Percentiles rank a stretch among this genome's conserved stretches.
Conservation (phyloP, 306 rosid species). For the Acmispon strigosus region DNA sequence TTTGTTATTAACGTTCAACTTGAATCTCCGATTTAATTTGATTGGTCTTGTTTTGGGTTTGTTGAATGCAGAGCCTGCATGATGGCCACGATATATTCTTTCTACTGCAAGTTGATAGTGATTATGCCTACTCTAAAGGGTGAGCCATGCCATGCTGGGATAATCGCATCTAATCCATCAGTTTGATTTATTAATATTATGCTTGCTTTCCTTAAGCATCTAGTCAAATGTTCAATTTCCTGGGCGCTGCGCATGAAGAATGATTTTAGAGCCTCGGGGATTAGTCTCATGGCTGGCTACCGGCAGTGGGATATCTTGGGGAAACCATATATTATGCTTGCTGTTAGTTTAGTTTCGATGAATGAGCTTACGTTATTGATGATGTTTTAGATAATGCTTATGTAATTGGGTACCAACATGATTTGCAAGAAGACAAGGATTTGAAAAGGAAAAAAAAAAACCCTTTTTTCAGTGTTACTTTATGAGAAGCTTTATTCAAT, state of each 20-base stretch:
- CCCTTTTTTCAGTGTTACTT: background rate
- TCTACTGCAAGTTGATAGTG: constrained; percentile 73
- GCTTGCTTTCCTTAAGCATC: too few relatives aligned
- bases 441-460: background rate
- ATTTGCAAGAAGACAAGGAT: background rate
- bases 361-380: background rate
- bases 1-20: background rate
- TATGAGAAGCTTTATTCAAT: constrained; percentile 12
- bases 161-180: background rate
- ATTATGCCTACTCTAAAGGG: constrained; percentile 76
- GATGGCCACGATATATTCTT: constrained; percentile 85
- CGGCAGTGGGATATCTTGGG: too few relatives aligned
- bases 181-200: background rate
- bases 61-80: constrained; percentile 63
- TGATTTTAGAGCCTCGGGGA: too few relatives aligned
- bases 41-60: background rate
- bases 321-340: too few relatives aligned
- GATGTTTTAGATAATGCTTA: background rate
- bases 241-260: too few relatives aligned
- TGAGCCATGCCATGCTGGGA: constrained; percentile 19
- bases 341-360: too few relatives aligned
- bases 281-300: too few relatives aligned
- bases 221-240: too few relatives aligned
- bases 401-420: background rate
- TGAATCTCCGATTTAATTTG: background rate